These are phyloP conservation scores for Colletotrichum tropicicola DNA, from an alignment of 2,329 filamentous ascomycete genomes.

Conservation along the genomic window DNA sequence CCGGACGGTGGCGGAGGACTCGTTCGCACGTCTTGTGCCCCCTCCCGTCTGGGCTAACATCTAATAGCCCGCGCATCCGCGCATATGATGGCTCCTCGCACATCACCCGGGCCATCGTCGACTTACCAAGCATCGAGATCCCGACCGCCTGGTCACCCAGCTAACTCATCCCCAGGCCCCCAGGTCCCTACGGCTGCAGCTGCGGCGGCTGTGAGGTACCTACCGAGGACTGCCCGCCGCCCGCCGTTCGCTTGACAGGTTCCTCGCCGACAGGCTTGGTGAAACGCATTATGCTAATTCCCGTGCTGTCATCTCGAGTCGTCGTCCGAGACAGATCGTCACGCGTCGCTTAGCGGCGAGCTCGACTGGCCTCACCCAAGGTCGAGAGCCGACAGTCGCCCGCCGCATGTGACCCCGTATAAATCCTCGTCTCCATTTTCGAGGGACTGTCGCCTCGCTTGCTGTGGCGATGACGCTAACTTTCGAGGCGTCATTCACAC, in stretches of 20 bases:
- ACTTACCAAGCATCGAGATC: constrained; percentile 1
- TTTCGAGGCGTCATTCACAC: constrained; percentile 1
- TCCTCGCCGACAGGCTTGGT: neutral
- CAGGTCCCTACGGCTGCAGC: neutral
- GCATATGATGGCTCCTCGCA: neutral
- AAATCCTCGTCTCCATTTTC: neutral
- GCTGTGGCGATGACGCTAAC: neutral
- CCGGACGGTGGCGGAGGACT: too few relatives aligned
- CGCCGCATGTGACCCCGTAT: constrained; percentile 8
- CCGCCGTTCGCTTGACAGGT: neutral
- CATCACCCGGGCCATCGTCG: neutral
- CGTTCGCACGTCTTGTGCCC: neutral
- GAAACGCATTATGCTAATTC: constrained; percentile 9
- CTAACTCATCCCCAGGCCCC: neutral
- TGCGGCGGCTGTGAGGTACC: neutral
- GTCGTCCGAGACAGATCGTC: constrained; percentile 14
- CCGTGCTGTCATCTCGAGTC: constrained; percentile 7
- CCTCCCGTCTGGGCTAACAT: neutral
- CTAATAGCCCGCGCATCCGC: neutral
- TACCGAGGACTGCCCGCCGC: too few relatives aligned
- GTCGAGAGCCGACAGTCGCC: neutral
- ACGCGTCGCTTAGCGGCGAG: neutral
- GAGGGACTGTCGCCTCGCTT: neutral
- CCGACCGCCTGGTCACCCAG: neutral
- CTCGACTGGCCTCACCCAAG: neutral